phyloP scores from a whole-genome alignment of 1,139 yeast genomes.

The Protomyces gravidus region DNA sequence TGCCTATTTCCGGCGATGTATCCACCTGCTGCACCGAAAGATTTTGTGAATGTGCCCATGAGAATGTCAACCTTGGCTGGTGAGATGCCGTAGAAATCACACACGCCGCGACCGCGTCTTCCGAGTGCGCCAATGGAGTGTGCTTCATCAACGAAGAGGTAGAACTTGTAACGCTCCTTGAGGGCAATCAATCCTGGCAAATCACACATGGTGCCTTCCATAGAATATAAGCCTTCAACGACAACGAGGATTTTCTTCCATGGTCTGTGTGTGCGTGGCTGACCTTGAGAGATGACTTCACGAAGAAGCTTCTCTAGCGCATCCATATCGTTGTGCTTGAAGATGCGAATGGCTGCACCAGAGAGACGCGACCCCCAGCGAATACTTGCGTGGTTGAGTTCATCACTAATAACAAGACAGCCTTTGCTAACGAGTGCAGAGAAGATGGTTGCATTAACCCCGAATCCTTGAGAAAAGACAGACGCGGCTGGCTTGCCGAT shows the following conservation, averaged over 20 bases:
- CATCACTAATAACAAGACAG: conserved; percentile 88
- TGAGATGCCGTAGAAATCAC: conserved; percentile 81
- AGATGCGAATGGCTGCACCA: conserved; percentile 89
- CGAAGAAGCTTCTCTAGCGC: conserved; percentile 68
- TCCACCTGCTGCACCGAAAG: conserved; percentile 99
- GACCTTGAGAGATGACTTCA: conserved; percentile 91
- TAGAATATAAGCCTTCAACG: conserved; percentile 92
- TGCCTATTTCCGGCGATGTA: conserved; percentile 72
- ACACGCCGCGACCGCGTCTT: conserved; percentile 85
- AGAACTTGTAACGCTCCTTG: conserved; percentile 80
- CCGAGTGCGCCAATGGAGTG: conserved; percentile 98
- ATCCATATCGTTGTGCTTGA: conserved; percentile 82
- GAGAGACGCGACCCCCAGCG: conserved; percentile 91
- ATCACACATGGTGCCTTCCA: conserved; percentile 96
- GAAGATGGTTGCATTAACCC: conserved; percentile 90
- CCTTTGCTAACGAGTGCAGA: conserved; percentile 77
- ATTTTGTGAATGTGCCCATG: conserved; percentile 97
- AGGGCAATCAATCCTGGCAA: conserved; percentile 71
- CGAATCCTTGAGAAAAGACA: conserved; percentile 89
- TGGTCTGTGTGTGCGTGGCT: conserved; percentile 93
- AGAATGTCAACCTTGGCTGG: conserved; percentile 74
- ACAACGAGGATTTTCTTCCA: conserved; percentile 93
- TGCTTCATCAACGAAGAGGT: conserved; percentile 91
- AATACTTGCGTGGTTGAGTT: conserved; percentile 90
- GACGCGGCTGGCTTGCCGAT: conserved; percentile 88